phyloP scores from a whole-genome alignment of 2,329 filamentous ascomycete genomes.

The Fusarium siculi region DNA sequence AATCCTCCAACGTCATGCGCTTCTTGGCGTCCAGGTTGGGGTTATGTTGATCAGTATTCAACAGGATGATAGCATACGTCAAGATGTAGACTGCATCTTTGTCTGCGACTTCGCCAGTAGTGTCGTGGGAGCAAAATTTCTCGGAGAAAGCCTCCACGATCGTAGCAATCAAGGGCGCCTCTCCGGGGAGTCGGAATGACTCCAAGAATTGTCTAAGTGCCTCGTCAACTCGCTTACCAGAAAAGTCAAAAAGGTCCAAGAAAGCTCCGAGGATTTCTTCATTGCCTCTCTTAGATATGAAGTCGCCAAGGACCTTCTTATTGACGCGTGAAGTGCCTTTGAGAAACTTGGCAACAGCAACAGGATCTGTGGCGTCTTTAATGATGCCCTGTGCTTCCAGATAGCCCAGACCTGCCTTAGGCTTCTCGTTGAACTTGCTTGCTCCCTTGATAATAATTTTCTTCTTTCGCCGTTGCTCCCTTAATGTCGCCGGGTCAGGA shows the following conservation, averaged over 20 bases:
- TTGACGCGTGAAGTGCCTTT: slow-evolving; percentile 88
- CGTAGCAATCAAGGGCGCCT: slow-evolving; percentile 90
- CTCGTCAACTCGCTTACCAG: slow-evolving; percentile 87
- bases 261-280: slow-evolving; percentile 87
- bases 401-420: slow-evolving; percentile 88
- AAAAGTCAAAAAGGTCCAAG: slow-evolving; percentile 88
- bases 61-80: slow-evolving; percentile 95
- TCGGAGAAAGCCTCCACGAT: slow-evolving; percentile 90
- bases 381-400: slow-evolving; percentile 89
- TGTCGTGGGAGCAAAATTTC: slow-evolving; percentile 78
- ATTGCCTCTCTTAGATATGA: slow-evolving; percentile 89
- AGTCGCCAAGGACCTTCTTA: slow-evolving; percentile 92
- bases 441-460: slow-evolving; percentile 89
- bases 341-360: slow-evolving; percentile 85
- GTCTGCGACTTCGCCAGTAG: slow-evolving; percentile 80
- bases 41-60: slow-evolving; percentile 97
- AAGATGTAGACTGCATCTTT: slow-evolving; percentile 90
- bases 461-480: slow-evolving; percentile 81
- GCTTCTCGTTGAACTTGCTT: slow-evolving; percentile 93
- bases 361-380: slow-evolving; percentile 75
- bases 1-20: slow-evolving; percentile 87
- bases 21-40: slow-evolving; percentile 82
- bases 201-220: slow-evolving; percentile 88
- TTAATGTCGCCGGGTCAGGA: slow-evolving; percentile 72
- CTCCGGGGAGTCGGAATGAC: slow-evolving; percentile 91